These are phyloP conservation scores for Ophiostoma montium DNA, from an alignment of 2,329 filamentous ascomycete species.

Conservation along the genomic window DNA sequence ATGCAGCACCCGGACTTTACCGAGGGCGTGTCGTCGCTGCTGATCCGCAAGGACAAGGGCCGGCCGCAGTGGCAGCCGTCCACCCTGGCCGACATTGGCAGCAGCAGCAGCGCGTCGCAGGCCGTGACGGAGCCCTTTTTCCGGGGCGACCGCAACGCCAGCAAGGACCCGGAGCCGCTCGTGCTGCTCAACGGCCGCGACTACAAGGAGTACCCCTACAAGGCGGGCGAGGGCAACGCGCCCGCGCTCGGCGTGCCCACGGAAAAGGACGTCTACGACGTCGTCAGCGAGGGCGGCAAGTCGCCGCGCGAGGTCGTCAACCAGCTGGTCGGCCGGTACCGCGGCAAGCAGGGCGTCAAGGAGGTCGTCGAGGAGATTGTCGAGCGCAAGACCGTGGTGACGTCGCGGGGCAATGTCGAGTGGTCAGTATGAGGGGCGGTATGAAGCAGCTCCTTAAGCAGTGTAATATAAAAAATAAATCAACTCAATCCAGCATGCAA, in stretches of 20 bases:
- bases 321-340: constrained; percentile 44
- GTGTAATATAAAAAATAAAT: too few species aligned
- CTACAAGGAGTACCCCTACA: constrained; percentile 62
- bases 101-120: constrained; percentile 24
- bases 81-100: constrained; percentile 51
- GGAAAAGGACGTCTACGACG: constrained; percentile 43
- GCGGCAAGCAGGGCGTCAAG: constrained; percentile 53
- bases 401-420: constrained; percentile 16
- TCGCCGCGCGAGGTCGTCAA: constrained; percentile 45
- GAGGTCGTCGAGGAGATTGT: constrained; percentile 58
- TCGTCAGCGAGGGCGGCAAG: constrained; percentile 27
- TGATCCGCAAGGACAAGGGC: constrained; percentile 49
- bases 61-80: constrained; percentile 64
- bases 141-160: constrained; percentile 21
- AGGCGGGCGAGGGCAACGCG: constrained; percentile 16
- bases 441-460: neutral
- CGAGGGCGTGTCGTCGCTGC: constrained; percentile 72
- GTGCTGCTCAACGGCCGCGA: constrained; percentile 46
- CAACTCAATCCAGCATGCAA: too few species aligned
- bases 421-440: constrained; percentile 14
- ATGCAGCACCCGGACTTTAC: constrained; percentile 87
- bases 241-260: constrained; percentile 55
- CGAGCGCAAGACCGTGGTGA: constrained; percentile 39
- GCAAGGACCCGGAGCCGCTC: constrained; percentile 31
- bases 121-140: constrained; percentile 56